phyloP scores from a whole-genome alignment of 176 grass and related monocot genomes.

The Thinopyrum elongatum region DNA sequence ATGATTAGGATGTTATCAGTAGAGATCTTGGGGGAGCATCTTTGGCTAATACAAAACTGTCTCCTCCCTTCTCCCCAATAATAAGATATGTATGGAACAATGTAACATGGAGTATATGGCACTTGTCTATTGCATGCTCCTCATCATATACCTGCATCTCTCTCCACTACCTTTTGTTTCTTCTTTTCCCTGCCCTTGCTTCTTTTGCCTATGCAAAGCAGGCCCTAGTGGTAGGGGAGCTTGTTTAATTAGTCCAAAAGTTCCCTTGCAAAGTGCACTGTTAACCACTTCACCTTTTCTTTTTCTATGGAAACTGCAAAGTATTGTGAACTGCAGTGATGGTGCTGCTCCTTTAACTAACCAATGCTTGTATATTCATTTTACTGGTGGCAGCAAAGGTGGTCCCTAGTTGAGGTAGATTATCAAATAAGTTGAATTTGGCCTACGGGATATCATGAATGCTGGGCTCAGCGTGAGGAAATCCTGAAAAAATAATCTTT shows the following conservation, averaged over 20 bases:
- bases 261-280: conserved; percentile 14
- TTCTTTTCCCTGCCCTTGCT: conserved; percentile 34
- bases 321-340: conserved; percentile 28
- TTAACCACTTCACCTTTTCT: conserved; percentile 14
- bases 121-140: conserved; percentile 28
- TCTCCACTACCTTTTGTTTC: conserved; percentile 34
- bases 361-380: conserved; percentile 9
- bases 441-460: conserved; percentile 30
- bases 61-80: background rate
- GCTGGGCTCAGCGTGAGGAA: background rate
- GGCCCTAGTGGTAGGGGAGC: background rate
- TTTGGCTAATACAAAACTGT: conserved; percentile 35
- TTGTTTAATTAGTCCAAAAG: background rate
- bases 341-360: conserved; percentile 35
- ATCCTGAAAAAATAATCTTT: background rate
- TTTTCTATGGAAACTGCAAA: conserved; percentile 19
- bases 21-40: conserved; percentile 46
- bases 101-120: conserved; percentile 43
- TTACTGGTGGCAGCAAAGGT: conserved; percentile 4
- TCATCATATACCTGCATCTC: conserved; percentile 26
- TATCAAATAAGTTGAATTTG: conserved; percentile 17
- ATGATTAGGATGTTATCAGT: conserved; percentile 63
- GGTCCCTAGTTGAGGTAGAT: conserved; percentile 15
- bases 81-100: conserved; percentile 50
- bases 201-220: conserved; percentile 36